Conservation (phyloP, 495 filamentous ascomycete species). For the Tetracladium setigerum region DNA sequence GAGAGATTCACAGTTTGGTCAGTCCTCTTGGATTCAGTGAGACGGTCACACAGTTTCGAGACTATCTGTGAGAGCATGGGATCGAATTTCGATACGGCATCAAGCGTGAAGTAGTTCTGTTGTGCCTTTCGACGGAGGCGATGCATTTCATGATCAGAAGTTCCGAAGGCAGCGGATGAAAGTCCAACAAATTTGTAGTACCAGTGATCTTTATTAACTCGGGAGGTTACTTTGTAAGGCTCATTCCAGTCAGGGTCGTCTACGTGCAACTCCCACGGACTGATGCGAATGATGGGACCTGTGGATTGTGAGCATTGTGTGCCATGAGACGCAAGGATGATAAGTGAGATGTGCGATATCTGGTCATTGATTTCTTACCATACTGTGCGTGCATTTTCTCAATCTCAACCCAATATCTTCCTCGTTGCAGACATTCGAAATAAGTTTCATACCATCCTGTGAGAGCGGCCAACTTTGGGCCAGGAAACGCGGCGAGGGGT, state of each 20-base stretch:
- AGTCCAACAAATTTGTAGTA: conserved; percentile 29
- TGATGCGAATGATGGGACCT: conserved; percentile 50
- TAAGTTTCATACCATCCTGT: conserved; percentile 40
- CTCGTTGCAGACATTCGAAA: conserved; percentile 35
- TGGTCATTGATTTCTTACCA: no score
- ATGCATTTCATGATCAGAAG: conserved; percentile 24
- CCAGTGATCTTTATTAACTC: conserved; percentile 28
- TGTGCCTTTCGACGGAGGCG: conserved; percentile 27
- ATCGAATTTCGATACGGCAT: conserved; percentile 24
- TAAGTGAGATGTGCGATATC: no score
- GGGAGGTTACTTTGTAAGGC: conserved; percentile 18
- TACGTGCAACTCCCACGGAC: conserved; percentile 42
- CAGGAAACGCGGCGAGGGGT: conserved; percentile 36
- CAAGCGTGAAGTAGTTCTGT: conserved; percentile 25
- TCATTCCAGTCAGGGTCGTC: conserved; percentile 33
- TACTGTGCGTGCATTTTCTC: conserved; percentile 39
- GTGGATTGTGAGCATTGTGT: no score
- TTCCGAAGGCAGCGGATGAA: conserved; percentile 23
- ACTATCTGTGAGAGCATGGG: conserved; percentile 20
- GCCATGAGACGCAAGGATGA: no score
- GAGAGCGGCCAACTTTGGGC: conserved; percentile 39
- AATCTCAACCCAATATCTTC: conserved; percentile 34
- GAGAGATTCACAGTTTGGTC: conserved; percentile 20
- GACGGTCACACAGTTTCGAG: conserved; percentile 17
- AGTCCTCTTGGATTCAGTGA: conserved; percentile 13